phyloP scores from a whole-genome alignment of 495 filamentous ascomycete genomes.

The Gamarada debralockiae region DNA sequence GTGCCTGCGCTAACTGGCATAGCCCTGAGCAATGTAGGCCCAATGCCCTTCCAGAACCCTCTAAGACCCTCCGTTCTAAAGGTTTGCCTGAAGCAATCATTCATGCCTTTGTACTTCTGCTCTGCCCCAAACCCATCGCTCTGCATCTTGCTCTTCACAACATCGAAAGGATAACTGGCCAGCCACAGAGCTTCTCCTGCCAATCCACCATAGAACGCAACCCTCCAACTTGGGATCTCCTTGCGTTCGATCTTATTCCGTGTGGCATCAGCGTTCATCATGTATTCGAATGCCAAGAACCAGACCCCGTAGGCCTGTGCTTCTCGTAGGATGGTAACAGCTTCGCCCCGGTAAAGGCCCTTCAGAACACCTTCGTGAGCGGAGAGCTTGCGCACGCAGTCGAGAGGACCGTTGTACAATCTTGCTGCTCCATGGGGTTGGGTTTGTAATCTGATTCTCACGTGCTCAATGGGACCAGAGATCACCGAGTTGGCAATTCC shows the following conservation, averaged over 20 bases:
- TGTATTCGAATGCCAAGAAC: slow-evolving; percentile 92
- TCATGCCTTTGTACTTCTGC: slow-evolving; percentile 74
- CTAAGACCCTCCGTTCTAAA: slow-evolving; percentile 69
- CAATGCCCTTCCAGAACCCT: slow-evolving; percentile 96
- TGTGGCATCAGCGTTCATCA: slow-evolving; percentile 86
- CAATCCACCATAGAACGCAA: slow-evolving; percentile 88
- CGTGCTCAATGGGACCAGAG: slow-evolving; percentile 92
- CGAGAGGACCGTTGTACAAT: slow-evolving; percentile 79
- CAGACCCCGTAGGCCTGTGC: slow-evolving; percentile 92
- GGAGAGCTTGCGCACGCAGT: slow-evolving; percentile 84
- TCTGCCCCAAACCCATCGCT: slow-evolving; percentile 74
- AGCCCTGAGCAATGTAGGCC: slow-evolving; percentile 87
- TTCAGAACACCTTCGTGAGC: slow-evolving; percentile 58
- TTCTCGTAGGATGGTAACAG: slow-evolving; percentile 83
- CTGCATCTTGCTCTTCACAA: slow-evolving; percentile 99
- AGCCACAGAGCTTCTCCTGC: slow-evolving; percentile 95
- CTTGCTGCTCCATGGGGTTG: slow-evolving; percentile 81
- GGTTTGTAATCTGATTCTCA: slow-evolving; percentile 95
- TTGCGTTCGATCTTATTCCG: slow-evolving; percentile 69
- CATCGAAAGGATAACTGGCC: slow-evolving; percentile 89
- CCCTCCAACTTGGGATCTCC: slow-evolving; percentile 76
- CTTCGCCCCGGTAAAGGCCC: slow-evolving; percentile 82
- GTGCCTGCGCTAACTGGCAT: slow-evolving; percentile 98
- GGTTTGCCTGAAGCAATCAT: slow-evolving; percentile 84
- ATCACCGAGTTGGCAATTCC: slow-evolving; percentile 87